These are phyloP conservation scores for Ceratocystis cacaofunesta DNA, from an alignment of 2,329 filamentous ascomycete genomes.

Conservation along the genomic window DNA sequence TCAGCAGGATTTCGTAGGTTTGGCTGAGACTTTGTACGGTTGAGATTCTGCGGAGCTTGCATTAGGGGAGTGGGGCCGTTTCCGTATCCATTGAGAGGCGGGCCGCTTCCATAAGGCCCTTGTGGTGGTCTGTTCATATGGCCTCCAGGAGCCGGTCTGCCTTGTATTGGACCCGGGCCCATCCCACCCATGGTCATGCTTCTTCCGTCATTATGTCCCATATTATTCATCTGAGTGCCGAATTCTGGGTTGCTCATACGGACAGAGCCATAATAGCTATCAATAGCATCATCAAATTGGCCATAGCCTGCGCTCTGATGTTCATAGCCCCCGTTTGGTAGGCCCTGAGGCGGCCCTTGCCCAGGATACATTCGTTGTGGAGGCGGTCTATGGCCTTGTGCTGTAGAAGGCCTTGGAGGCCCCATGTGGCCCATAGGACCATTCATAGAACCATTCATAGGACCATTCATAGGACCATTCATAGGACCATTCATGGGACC, in stretches of 20 bases:
- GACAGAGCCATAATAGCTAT: slow-evolving; percentile 20
- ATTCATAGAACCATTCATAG: not conserved
- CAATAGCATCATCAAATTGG: slow-evolving; percentile 20
- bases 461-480: not conserved
- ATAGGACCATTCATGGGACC: not conserved
- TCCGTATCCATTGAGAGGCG: not conserved
- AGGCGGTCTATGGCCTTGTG: slow-evolving; percentile 36
- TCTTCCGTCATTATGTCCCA: slow-evolving; percentile 13
- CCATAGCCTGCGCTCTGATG: slow-evolving; percentile 15
- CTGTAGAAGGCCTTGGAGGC: slow-evolving; percentile 33
- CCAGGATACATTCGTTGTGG: slow-evolving; percentile 38
- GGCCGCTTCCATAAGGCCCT: slow-evolving; percentile 3
- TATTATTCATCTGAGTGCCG: slow-evolving; percentile 14
- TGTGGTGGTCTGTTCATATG: slow-evolving; percentile 13
- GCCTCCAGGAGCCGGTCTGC: slow-evolving; percentile 13
- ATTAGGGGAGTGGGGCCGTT: slow-evolving; percentile 7
- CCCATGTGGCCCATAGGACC: slow-evolving; percentile 9
- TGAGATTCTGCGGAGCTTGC: slow-evolving; percentile 33
- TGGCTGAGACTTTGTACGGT: slow-evolving; percentile 51
- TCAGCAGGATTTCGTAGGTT: slow-evolving; percentile 56
- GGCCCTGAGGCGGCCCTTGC: slow-evolving; percentile 27
- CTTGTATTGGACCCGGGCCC: slow-evolving; percentile 4
- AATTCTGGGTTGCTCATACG: slow-evolving; percentile 22
- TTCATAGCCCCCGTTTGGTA: slow-evolving; percentile 16
- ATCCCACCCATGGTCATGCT: slow-evolving; percentile 9